These are phyloP conservation scores for Xerocomellus intermedius DNA, from an alignment of 768 basidiomycete species.

Conservation along the genomic window DNA sequence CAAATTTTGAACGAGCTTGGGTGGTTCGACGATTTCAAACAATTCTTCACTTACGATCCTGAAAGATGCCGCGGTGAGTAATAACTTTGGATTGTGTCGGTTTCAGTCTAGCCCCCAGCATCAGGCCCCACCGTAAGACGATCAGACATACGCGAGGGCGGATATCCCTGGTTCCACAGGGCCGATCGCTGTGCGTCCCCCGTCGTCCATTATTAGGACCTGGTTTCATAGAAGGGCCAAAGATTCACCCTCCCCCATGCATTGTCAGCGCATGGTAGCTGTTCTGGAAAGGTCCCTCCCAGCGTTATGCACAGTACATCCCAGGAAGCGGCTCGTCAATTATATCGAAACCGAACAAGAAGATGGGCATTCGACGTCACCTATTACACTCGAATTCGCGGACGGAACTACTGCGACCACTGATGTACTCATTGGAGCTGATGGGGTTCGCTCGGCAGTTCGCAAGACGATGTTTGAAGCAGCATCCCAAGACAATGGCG, in stretches of 20 bases:
- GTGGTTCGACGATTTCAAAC: slow-evolving; percentile 35
- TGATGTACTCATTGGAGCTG: slow-evolving; percentile 46
- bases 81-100: background rate
- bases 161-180: slow-evolving; percentile 28
- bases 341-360: slow-evolving; percentile 8
- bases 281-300: slow-evolving; percentile 20
- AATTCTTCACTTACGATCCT: slow-evolving; percentile 12
- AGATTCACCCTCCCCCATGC: slow-evolving; percentile 14
- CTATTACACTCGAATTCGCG: slow-evolving; percentile 9
- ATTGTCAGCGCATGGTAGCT: slow-evolving; percentile 21
- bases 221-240: background rate
- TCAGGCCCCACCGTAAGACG: slow-evolving; percentile 6
- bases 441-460: slow-evolving; percentile 38
- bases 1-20: slow-evolving; percentile 44
- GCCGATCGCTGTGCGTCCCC: slow-evolving; percentile 19
- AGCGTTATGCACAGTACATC: slow-evolving; percentile 14
- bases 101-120: background rate
- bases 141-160: slow-evolving; percentile 33
- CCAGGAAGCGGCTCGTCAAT: slow-evolving; percentile 19
- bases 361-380: slow-evolving; percentile 27
- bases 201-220: background rate
- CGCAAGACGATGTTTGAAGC: slow-evolving; percentile 25
- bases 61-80: slow-evolving; percentile 15
- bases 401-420: slow-evolving; percentile 26
- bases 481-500: background rate